Evolutionary conservation across 2,329 filamentous ascomycete species (phyloP).

Genomic region (Bimuria novae-zelandiae): DNA sequence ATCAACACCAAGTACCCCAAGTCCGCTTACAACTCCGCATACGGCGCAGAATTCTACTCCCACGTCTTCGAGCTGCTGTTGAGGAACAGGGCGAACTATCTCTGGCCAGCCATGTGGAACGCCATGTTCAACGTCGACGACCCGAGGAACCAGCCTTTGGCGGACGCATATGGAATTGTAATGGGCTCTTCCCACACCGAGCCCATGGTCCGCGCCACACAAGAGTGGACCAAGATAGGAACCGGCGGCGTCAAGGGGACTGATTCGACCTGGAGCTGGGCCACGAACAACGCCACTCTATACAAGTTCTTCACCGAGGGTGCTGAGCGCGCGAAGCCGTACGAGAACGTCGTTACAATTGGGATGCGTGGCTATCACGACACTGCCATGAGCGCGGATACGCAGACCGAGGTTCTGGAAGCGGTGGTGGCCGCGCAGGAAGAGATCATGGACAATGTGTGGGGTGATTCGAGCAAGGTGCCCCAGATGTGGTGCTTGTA

Average conservation of each 20-base stretch:
- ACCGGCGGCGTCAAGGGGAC: constrained; percentile 49
- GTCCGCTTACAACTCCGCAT: constrained; percentile 50
- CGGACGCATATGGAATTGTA: constrained; percentile 75
- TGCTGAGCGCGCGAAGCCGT: constrained; percentile 66
- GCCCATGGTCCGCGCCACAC: constrained; percentile 67
- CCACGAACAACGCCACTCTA: constrained; percentile 70
- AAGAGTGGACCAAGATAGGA: constrained; percentile 53
- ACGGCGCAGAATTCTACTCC: constrained; percentile 67
- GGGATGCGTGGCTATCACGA: constrained; percentile 74
- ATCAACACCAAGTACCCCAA: constrained; percentile 59
- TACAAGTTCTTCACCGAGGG: constrained; percentile 71
- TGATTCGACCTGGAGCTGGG: constrained; percentile 65
- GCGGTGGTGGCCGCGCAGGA: constrained; percentile 65
- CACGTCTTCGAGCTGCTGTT: constrained; percentile 73
- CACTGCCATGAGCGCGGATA: constrained; percentile 61
- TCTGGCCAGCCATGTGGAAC: constrained; percentile 75
- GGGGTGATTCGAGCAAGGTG: constrained; percentile 58
- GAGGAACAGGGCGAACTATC: constrained; percentile 71
- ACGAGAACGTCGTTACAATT: constrained; percentile 68
- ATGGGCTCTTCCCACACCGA: constrained; percentile 76
- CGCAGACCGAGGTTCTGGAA: constrained; percentile 64
- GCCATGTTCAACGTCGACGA: constrained; percentile 76
- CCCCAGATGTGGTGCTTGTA: constrained; percentile 76
- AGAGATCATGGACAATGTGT: constrained; percentile 61
- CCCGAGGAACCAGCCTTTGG: constrained; percentile 67